phyloP scores from a whole-genome alignment of 345 rosid genomes.

The Salix dunnii region DNA sequence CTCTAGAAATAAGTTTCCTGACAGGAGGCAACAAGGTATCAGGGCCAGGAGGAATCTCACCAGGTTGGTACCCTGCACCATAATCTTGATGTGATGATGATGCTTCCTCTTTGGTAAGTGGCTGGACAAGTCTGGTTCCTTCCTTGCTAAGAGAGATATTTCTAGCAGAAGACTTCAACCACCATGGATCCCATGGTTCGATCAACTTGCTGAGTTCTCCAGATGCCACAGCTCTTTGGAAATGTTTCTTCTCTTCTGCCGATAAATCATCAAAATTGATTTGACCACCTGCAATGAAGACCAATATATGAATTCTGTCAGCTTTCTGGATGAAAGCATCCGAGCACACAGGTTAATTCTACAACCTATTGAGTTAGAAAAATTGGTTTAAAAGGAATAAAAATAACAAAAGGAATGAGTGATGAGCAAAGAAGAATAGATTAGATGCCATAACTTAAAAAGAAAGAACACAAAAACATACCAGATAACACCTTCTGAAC shows the following conservation, averaged over 20 bases:
- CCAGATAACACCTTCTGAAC: slow-evolving; percentile 64
- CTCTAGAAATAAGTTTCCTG: slow-evolving; percentile 51
- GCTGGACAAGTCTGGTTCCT: slow-evolving; percentile 64
- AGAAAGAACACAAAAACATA: slow-evolving; percentile 10
- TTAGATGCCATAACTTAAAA: slow-evolving; percentile 5
- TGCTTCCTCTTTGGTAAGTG: slow-evolving; percentile 29
- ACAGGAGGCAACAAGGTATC: slow-evolving; percentile 51
- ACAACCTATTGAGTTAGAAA: slow-evolving; percentile 7
- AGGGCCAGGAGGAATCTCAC: slow-evolving; percentile 71
- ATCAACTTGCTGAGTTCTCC: slow-evolving; percentile 89
- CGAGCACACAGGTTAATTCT: background rate
- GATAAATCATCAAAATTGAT: slow-evolving; percentile 63
- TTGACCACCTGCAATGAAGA: slow-evolving; percentile 41
- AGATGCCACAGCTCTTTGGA: slow-evolving; percentile 78
- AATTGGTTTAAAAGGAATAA: background rate
- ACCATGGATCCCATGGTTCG: slow-evolving; percentile 97
- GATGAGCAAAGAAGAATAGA: background rate
- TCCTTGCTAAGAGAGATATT: slow-evolving; percentile 50
- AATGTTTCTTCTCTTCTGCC: slow-evolving; percentile 66
- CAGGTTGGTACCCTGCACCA: slow-evolving; percentile 20
- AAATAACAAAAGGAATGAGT: background rate
- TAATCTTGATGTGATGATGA: slow-evolving; percentile 20
- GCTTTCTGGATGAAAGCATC: background rate
- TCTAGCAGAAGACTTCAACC: slow-evolving; percentile 69
- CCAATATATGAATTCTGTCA: slow-evolving; percentile 2